These are phyloP conservation scores for Chionographis japonica DNA, from an alignment of 106 monocot genomes.

Conservation along the genomic window DNA sequence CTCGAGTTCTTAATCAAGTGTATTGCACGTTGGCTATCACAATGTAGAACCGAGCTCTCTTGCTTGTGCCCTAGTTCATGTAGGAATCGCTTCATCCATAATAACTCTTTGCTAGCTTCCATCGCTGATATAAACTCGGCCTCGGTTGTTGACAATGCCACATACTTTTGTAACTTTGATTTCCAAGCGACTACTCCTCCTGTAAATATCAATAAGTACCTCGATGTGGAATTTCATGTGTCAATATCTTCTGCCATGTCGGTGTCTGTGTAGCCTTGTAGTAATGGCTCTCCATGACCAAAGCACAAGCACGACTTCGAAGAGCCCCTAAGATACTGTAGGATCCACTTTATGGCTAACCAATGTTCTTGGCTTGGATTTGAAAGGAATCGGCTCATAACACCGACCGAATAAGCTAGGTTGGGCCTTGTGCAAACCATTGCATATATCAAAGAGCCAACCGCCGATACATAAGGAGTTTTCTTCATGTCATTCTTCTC, in stretches of 20 bases:
- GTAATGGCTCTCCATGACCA: too few species aligned
- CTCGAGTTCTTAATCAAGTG: not conserved
- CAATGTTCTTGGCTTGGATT: not conserved
- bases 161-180: not conserved
- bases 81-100: not conserved
- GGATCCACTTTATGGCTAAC: not conserved
- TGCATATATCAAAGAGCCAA: too few species aligned
- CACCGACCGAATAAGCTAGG: not conserved
- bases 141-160: not conserved
- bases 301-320: not conserved
- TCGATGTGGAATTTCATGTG: not conserved
- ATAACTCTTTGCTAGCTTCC: not conserved
- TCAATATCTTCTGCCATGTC: not conserved
- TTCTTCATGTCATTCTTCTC: too few species aligned
- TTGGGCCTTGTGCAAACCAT: too few species aligned
- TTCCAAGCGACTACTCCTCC: not conserved
- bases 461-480: too few species aligned
- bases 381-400: not conserved
- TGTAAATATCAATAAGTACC: constrained; percentile 1
- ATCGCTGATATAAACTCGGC: not conserved
- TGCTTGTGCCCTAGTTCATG: not conserved
- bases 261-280: too few species aligned
- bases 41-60: not conserved
- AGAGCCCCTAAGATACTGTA: too few species aligned
- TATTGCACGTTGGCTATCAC: not conserved